phyloP scores from a whole-genome alignment of 257 asterid genomes.

The Solanum dulcamara region DNA sequence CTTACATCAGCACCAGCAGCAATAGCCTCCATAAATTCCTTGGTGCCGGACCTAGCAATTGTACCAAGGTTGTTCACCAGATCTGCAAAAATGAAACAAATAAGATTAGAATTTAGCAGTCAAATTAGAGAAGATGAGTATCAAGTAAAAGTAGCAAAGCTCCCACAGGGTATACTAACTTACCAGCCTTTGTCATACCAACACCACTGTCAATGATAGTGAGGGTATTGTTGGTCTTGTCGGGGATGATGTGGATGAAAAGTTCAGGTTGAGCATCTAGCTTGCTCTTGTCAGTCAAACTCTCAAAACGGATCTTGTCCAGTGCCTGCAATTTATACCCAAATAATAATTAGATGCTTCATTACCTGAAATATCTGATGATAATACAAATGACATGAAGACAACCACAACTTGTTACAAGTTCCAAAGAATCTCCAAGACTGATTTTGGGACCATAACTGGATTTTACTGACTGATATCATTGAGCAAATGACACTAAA shows the following conservation, averaged over 20 bases:
- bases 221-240: constrained; percentile 46
- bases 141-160: background rate
- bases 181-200: constrained; percentile 74
- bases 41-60: constrained; percentile 53
- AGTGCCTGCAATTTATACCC: constrained; percentile 20
- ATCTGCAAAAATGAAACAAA: constrained; percentile 20
- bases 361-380: background rate
- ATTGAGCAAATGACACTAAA: background rate
- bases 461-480: background rate
- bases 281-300: constrained; percentile 60
- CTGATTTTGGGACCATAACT: background rate
- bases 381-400: background rate
- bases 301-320: constrained; percentile 55
- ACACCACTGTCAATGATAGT: constrained; percentile 53
- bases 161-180: background rate
- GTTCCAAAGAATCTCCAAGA: background rate
- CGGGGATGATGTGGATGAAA: constrained; percentile 47
- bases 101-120: background rate
- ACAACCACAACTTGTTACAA: background rate
- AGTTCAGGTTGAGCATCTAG: constrained; percentile 53
- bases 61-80: constrained; percentile 68
- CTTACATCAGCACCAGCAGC: constrained; percentile 72
- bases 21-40: constrained; percentile 69
- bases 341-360: background rate
- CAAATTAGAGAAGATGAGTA: no score